Percentiles rank a stretch among this genome's conserved stretches.
Evolutionary conservation across 2,329 filamentous ascomycete species (phyloP).

Genomic region (Trichoderma breve): DNA sequence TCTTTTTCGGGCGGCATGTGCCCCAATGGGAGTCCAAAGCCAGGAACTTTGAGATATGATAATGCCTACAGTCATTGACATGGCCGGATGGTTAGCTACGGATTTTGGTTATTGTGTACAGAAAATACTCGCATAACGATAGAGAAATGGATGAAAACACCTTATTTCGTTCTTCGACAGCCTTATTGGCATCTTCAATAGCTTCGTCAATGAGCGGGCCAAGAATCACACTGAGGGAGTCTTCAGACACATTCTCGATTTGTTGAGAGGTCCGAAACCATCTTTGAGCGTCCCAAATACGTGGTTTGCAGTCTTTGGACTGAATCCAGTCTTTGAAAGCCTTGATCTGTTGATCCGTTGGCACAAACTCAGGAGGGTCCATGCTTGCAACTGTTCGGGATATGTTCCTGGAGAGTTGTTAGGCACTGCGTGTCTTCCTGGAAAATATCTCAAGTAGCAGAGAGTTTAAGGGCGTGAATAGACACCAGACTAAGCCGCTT

Average conservation of each 20-base stretch:
- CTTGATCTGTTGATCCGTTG: neutral
- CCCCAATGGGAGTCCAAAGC: constrained; percentile 29
- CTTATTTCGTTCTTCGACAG: neutral
- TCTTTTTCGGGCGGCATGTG: neutral
- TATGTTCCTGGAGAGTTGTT: neutral
- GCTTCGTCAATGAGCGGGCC: neutral
- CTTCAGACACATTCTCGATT: neutral
- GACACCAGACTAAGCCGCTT: neutral
- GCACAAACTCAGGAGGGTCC: neutral
- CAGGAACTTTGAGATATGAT: constrained; percentile 22
- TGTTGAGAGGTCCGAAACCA: neutral
- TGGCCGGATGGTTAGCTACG: neutral
- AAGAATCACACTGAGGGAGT: neutral
- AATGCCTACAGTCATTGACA: neutral
- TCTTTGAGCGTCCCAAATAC: neutral
- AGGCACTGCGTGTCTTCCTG: neutral
- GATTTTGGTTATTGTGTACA: neutral
- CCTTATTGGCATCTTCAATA: neutral
- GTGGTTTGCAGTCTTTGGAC: neutral
- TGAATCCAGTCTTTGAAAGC: constrained; percentile 1
- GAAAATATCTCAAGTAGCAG: neutral
- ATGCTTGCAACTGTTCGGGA: neutral
- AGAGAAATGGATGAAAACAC: neutral
- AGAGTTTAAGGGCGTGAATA: neutral
- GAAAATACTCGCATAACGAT: neutral